Evolutionary conservation across 1,284 basidiomycete species (phyloP).

Genomic region (Wolfiporia cocos): DNA sequence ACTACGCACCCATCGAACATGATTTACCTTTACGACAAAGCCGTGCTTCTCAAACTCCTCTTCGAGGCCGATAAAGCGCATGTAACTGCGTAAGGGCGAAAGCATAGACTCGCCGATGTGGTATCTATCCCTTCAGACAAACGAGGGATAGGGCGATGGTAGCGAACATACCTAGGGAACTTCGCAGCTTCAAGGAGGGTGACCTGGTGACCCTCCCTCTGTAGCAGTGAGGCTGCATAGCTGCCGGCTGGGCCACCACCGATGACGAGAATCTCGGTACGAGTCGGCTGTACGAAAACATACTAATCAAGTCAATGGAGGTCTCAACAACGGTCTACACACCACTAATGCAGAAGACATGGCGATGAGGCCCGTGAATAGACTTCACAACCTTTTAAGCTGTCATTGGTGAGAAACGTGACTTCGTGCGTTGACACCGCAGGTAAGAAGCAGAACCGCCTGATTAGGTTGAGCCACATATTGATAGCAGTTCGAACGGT

Average conservation of each 20-base stretch:
- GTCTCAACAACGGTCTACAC: no score
- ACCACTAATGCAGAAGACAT: no score
- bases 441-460: no score
- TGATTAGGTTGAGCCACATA: no score
- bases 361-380: no score
- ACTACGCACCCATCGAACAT: no score
- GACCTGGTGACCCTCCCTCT: background rate
- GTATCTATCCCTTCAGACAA: background rate
- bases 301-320: no score
- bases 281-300: no score
- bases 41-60: conserved; percentile 23
- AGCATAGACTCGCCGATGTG: conserved; percentile 15
- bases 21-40: conserved; percentile 27
- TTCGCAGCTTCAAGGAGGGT: background rate
- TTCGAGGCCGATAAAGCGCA: conserved; percentile 29
- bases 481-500: no score
- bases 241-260: background rate
- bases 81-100: conserved; percentile 28
- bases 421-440: no score
- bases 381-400: no score
- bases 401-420: no score
- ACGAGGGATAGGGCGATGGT: background rate
- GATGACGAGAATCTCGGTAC: background rate
- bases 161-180: background rate
- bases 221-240: background rate